These are phyloP conservation scores for Chlorella sp. DNA, from an alignment of 139 green algal genomes.

Conservation along the genomic window DNA sequence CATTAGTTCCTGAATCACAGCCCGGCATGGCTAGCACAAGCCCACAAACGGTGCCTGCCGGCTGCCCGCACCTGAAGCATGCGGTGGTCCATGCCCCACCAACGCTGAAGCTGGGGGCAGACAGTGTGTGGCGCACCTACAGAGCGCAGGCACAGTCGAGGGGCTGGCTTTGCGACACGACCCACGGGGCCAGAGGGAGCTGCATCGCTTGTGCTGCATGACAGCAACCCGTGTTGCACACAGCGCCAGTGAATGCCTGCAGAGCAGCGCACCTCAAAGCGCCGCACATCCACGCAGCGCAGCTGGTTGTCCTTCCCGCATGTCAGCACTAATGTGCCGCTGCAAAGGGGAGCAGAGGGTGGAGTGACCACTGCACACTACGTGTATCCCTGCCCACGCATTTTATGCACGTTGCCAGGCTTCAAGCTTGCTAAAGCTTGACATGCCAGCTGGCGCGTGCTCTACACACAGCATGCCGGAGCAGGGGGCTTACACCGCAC, in stretches of 20 bases:
- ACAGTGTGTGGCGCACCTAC: slow-evolving; percentile 46
- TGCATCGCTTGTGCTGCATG: no score
- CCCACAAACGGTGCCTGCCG: neutral
- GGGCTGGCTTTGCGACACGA: no score
- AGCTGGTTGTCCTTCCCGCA: slow-evolving; percentile 62
- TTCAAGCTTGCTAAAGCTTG: no score
- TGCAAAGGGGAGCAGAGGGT: neutral
- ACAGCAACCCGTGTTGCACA: neutral
- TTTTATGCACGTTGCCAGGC: no score
- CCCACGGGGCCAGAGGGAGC: neutral
- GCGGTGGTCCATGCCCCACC: slow-evolving; percentile 46
- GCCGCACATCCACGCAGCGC: slow-evolving; percentile 50
- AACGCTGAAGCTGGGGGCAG: slow-evolving; percentile 43
- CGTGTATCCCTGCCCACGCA: no score
- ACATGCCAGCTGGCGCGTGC: no score
- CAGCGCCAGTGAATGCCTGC: neutral
- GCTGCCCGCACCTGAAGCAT: slow-evolving; percentile 28
- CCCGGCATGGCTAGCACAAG: no score
- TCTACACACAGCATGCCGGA: no score
- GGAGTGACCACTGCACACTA: neutral
- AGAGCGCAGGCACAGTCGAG: neutral
- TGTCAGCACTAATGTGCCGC: slow-evolving; percentile 47
- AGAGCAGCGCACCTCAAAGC: slow-evolving; percentile 29
- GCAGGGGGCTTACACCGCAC: neutral
- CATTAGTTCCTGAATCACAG: no score